Base-by-base conservation (phyloP, 108 stramenopile genomes). In the Skeletonema grethae region DNA sequence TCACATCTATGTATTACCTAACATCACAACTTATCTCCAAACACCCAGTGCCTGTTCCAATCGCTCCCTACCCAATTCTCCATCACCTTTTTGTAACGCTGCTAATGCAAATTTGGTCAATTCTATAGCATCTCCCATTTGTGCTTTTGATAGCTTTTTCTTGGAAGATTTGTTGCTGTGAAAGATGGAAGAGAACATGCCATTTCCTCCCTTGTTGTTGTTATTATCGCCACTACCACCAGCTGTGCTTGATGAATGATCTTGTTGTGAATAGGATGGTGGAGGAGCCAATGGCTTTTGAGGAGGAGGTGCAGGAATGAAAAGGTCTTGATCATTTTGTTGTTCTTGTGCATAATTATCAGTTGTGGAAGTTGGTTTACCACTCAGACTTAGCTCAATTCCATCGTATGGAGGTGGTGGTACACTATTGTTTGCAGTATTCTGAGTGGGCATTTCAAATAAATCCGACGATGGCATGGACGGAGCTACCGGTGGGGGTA, bases 91-190 rank as follows among this genome's bases (percentile, higher is more conserved):
- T 67, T 92, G 84, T 64, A 95, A 70, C 32, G 94, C 94, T 20
- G 91, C 84, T 67, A 92, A 57, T 45, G 94, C 94, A 68, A 95
- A 95, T 58, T 72, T 79, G 12, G 94, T 92, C 63, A 95, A 67
- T 76, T 95, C 94, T 48, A 69, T 82, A 18, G 91, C 94, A 82
- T 95, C 94, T 35, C 77, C 82, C 53, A 94, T 60, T 70, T 87
- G 73, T 39, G 76, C 85, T 61, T 89, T 94, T 34, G 87, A 75
- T 13, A 76, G 60, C 63, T 85, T 86, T 16, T 72, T 53, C 13
- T 48, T 28, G 35, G 13, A 63, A 10, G 41, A 43, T 53, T 53
- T 53, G 50, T 22, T 24, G 20, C 7, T 22, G 0, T 48, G 46
- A 53, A 65, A 65, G 8, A 67, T 18, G 30, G 71, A 67, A 30